Base-by-base conservation (phyloP, 352 stramenopile species). In the Phytophthora pisi region DNA sequence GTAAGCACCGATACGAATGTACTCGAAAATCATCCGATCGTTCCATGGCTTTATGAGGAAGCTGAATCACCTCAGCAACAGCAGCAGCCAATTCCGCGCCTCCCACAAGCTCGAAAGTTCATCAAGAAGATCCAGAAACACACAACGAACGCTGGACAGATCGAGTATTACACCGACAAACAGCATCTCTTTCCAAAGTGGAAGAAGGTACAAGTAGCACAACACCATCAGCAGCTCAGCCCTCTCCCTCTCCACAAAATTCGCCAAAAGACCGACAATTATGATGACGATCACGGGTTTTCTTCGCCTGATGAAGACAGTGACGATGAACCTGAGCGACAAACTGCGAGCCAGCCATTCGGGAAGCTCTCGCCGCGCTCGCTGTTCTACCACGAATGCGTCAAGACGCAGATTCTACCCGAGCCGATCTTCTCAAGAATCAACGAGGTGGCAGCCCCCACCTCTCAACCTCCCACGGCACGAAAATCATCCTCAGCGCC, bases 401-500 rank as follows among this genome's bases (percentile, higher is more conserved):
- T 72, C 10, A 81, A 81, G 51, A 81, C 81, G 6, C 59, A 88
- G 26, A 76, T 93, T 13, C 56, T 93, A 0, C 81, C 85, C 0
- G 82, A 93, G 11, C 81, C 81, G 16, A 79, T 93, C 24, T 89
- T 93, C 55, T 91, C 85, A 15, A 77, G 85, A 13, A 89, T 93
- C 40, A 81, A 87, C 31, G 78, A 86, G 40, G 61, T 83, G 4
- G 15, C 24, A 7, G 54, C 57, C 43, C 52, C 46, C 34, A 23
- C 24, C 9, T 69, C 47, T 43, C 62, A 72, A 24, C 57, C 63
- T 51, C 24, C 34, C 15, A 75, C 61, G 42, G 54, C 55, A 49
- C 52, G 60, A 51, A 13, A 31, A 52, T 26, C 26, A 10, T 42
- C 51, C 4, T 36, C 26, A 4, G n/a, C 47, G 5, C 60, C 68